Conservation (phyloP, 2,329 filamentous ascomycete species). For the Diatrype stigma region DNA sequence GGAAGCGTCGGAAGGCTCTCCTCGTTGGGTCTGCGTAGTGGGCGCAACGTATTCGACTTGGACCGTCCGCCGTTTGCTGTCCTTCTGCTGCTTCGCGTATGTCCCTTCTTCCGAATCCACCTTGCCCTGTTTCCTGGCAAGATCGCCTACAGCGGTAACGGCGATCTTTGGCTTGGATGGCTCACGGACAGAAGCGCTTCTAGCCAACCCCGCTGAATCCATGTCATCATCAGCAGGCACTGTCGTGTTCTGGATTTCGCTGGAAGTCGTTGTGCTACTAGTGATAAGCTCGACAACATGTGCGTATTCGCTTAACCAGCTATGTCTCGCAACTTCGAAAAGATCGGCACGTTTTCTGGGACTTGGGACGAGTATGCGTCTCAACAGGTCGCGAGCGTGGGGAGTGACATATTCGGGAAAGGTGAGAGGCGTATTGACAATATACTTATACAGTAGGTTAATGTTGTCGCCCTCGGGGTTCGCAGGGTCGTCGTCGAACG, state of each 20-base stretch:
- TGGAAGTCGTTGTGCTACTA: constrained; percentile 83
- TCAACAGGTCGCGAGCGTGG: constrained; percentile 86
- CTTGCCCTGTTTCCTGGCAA: constrained; percentile 70
- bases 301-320: constrained; percentile 97
- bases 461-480: constrained; percentile 99
- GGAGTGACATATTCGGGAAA: constrained; percentile 99
- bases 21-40: constrained; percentile 77
- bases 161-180: constrained; percentile 64
- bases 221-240: constrained; percentile 55
- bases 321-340: constrained; percentile 95
- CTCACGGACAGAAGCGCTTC: constrained; percentile 91
- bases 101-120: constrained; percentile 61
- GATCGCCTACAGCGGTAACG: constrained; percentile 52
- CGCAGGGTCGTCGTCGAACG: constrained; percentile 96
- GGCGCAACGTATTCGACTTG: constrained; percentile 98
- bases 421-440: constrained; percentile 91
- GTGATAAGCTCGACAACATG: constrained; percentile 96
- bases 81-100: constrained; percentile 64
- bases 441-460: constrained; percentile 98
- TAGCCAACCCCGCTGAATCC: constrained; percentile 62
- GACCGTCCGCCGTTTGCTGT: constrained; percentile 88
- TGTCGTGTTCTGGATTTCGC: constrained; percentile 78
- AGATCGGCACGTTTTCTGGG: constrained; percentile 91
- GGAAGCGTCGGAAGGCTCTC: constrained; percentile 33
- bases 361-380: constrained; percentile 91